A percentile compares a stretch with the other conserved stretches of the same genome.
These are phyloP conservation scores for Carex arenaria DNA, from an alignment of 202 grass and related monocot genomes.

Conservation along the genomic window DNA sequence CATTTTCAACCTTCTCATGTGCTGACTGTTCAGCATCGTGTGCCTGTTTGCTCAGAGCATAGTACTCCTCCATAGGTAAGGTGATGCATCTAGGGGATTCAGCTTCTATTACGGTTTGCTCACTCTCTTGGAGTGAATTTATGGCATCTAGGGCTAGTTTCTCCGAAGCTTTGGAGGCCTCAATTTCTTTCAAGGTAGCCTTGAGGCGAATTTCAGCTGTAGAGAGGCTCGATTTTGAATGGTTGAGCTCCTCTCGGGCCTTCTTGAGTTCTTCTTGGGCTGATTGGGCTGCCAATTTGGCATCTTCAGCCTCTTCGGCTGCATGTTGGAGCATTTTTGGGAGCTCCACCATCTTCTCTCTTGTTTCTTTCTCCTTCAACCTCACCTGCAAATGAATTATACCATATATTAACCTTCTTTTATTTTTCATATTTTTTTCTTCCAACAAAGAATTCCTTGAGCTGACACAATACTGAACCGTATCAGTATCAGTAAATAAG, in stretches of 20 bases:
- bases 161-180: conserved; percentile 59
- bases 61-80: conserved; percentile 77
- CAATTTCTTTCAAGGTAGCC: conserved; percentile 75
- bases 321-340: conserved; percentile 74
- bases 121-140: conserved; percentile 61
- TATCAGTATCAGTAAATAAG: not conserved
- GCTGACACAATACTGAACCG: not conserved
- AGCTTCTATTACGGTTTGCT: conserved; percentile 35
- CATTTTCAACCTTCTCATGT: conserved; percentile 53
- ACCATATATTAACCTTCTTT: conserved; percentile 1
- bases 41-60: conserved; percentile 59
- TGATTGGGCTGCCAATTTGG: conserved; percentile 44
- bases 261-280: conserved; percentile 60
- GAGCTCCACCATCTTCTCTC: conserved; percentile 64
- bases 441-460: not conserved
- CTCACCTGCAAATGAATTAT: conserved; percentile 23
- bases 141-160: conserved; percentile 53
- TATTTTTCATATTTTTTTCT: not conserved
- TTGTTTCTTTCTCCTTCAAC: conserved; percentile 65
- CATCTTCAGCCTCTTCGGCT: conserved; percentile 63
- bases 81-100: conserved; percentile 45
- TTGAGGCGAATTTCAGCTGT: conserved; percentile 44
- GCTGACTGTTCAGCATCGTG: conserved; percentile 82
- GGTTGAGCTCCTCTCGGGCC: conserved; percentile 53
- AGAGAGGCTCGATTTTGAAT: conserved; percentile 48